phyloP scores from a whole-genome alignment of 2,329 filamentous ascomycete genomes.

The Bisporella sp. region DNA sequence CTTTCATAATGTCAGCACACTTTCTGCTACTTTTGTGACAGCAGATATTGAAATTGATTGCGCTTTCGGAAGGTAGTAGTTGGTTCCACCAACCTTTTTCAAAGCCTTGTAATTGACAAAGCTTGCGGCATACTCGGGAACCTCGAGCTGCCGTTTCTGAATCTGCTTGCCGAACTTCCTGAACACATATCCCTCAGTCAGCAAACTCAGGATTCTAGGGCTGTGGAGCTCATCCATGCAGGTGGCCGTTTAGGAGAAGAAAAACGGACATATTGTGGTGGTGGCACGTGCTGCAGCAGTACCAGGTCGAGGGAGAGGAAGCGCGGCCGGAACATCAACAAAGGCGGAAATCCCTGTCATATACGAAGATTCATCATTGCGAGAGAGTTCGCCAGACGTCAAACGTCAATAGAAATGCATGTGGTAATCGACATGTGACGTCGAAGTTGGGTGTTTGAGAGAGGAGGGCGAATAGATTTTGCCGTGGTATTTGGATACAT shows the following conservation, averaged over 20 bases:
- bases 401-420: too few species aligned
- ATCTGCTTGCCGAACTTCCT: conserved; percentile 99
- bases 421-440: too few species aligned
- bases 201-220: conserved; percentile 1
- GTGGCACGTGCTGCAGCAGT: conserved; percentile 17
- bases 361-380: conserved; percentile 4
- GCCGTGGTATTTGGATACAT: too few species aligned
- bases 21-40: conserved; percentile 13
- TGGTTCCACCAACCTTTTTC: conserved; percentile 69
- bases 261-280: conserved; percentile 26
- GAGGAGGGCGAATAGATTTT: too few species aligned
- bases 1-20: conserved; percentile 41
- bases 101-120: conserved; percentile 99
- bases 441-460: too few species aligned
- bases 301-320: conserved; percentile 11
- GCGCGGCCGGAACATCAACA: conserved; percentile 7
- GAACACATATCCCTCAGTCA: conserved; percentile 2
- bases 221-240: conserved; percentile 3
- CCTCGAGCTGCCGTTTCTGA: conserved; percentile 96
- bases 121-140: conserved; percentile 97
- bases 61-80: neutral
- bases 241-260: neutral
- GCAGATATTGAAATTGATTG: neutral
- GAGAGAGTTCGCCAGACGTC: too few species aligned
- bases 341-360: conserved; percentile 12